Percentiles rank a stretch among this genome's conserved stretches.
These are phyloP conservation scores for Coemansia reversa DNA, from an alignment of 192 early-diverging fungal genomes.

Conservation along the genomic window DNA sequence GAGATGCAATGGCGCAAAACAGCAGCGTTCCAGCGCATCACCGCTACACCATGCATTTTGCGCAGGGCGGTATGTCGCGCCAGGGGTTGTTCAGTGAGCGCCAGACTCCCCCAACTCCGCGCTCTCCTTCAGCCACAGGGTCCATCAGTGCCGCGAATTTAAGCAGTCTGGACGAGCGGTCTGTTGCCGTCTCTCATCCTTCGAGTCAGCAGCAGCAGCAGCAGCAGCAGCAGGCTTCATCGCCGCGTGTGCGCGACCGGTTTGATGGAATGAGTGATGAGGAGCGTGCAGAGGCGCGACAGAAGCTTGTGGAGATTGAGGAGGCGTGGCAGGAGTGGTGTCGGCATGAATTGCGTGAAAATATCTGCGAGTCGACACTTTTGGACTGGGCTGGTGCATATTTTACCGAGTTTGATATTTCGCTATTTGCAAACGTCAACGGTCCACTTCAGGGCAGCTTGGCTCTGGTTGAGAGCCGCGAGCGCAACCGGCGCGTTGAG, in stretches of 20 bases:
- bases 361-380: slow-evolving; percentile 34
- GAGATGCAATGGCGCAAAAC: slow-evolving; percentile 9
- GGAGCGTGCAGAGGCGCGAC: slow-evolving; percentile 15
- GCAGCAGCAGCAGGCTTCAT: neutral
- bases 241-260: slow-evolving; percentile 7
- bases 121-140: slow-evolving; percentile 17
- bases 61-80: slow-evolving; percentile 13
- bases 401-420: slow-evolving; percentile 52
- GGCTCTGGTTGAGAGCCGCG: slow-evolving; percentile 45
- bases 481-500: slow-evolving; percentile 33
- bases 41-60: slow-evolving; percentile 45
- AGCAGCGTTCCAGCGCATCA: slow-evolving; percentile 19
- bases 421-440: slow-evolving; percentile 48
- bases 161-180: slow-evolving; percentile 5
- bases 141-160: slow-evolving; percentile 19
- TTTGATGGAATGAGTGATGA: slow-evolving; percentile 16
- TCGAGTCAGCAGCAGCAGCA: neutral
- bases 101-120: slow-evolving; percentile 12
- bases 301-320: slow-evolving; percentile 19
- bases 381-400: slow-evolving; percentile 54
- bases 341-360: slow-evolving; percentile 39
- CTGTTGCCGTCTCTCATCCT: neutral
- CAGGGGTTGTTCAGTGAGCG: slow-evolving; percentile 17
- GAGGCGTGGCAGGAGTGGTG: slow-evolving; percentile 49
- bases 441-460: slow-evolving; percentile 46